A percentile compares a stretch with the other conserved stretches of the same genome.
Evolutionary conservation across 108 stramenopile genomes (phyloP).

Genomic region (Craspedostauros australis): DNA sequence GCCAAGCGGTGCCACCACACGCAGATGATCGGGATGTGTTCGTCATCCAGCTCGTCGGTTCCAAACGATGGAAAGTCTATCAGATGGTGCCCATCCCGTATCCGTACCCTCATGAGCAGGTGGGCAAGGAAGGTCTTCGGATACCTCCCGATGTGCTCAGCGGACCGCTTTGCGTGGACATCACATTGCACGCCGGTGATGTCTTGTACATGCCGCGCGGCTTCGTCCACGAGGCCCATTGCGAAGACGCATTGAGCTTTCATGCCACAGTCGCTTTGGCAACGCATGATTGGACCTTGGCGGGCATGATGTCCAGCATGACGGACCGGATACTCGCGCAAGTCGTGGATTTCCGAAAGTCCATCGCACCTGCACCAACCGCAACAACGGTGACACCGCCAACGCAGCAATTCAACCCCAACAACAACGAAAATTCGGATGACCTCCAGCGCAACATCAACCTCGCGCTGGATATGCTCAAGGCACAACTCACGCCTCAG

Average conservation of each 20-base stretch:
- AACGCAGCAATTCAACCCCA: too few relatives aligned
- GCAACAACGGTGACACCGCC: background rate
- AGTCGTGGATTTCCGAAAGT: conserved; percentile 33
- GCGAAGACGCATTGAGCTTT: conserved; percentile 40
- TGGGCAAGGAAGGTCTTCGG: conserved; percentile 65
- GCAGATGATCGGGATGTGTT: conserved; percentile 91
- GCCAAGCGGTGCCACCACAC: conserved; percentile 71
- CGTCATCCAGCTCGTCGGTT: conserved; percentile 66
- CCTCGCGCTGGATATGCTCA: conserved; percentile 10
- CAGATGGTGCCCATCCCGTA: conserved; percentile 47
- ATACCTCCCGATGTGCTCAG: conserved; percentile 47
- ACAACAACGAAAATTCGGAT: background rate
- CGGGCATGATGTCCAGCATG: conserved; percentile 29
- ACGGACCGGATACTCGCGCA: conserved; percentile 19
- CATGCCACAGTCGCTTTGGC: conserved; percentile 77
- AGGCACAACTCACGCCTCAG: conserved; percentile 27
- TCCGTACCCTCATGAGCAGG: conserved; percentile 81
- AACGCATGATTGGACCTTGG: conserved; percentile 84
- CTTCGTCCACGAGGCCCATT: conserved; percentile 75
- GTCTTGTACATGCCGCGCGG: conserved; percentile 86
- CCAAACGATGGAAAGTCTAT: conserved; percentile 77
- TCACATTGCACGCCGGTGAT: conserved; percentile 56
- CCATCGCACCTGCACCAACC: background rate
- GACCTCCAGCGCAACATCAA: conserved; percentile 27
- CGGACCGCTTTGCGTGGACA: conserved; percentile 33